phyloP scores from a whole-genome alignment of 305 asterid genomes.

The Fraxinus platypoda region DNA sequence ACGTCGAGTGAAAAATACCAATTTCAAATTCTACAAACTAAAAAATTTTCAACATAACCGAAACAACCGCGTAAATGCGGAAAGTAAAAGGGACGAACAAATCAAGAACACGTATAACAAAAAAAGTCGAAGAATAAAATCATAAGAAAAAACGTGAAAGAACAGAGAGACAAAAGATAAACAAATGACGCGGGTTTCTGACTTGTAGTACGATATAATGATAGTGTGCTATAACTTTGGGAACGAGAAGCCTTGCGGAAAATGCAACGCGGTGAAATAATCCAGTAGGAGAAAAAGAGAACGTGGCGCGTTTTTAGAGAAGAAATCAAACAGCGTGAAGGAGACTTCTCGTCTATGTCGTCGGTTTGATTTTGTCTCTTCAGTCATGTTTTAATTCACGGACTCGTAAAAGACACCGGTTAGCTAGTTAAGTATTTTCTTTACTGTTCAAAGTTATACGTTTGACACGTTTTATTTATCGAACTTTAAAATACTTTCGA shows the following conservation, averaged over 20 bases:
- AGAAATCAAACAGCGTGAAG: not conserved
- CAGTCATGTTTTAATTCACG: not conserved
- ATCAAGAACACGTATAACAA: not conserved
- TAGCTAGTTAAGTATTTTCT: too few species aligned
- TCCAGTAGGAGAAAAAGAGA: not conserved
- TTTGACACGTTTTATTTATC: too few species aligned
- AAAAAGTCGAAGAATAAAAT: not conserved
- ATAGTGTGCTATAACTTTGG: constrained; percentile 17
- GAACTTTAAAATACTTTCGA: too few species aligned
- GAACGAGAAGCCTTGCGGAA: constrained; percentile 44
- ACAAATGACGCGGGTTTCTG: constrained; percentile 41
- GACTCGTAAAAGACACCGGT: too few species aligned
- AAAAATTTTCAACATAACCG: not conserved
- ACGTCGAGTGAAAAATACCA: not conserved
- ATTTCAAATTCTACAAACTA: not conserved
- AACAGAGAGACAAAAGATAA: not conserved
- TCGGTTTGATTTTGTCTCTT: not conserved
- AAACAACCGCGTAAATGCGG: constrained; percentile 38
- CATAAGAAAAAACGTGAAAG: not conserved
- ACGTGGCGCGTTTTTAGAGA: constrained; percentile 24
- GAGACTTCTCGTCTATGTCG: not conserved
- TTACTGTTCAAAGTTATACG: too few species aligned
- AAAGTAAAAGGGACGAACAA: constrained; percentile 25
- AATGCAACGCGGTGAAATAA: constrained; percentile 29
- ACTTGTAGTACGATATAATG: constrained; percentile 12